Conservation (phyloP, 2,329 filamentous ascomycete species). For the Pseudogymnoascus sp. region DNA sequence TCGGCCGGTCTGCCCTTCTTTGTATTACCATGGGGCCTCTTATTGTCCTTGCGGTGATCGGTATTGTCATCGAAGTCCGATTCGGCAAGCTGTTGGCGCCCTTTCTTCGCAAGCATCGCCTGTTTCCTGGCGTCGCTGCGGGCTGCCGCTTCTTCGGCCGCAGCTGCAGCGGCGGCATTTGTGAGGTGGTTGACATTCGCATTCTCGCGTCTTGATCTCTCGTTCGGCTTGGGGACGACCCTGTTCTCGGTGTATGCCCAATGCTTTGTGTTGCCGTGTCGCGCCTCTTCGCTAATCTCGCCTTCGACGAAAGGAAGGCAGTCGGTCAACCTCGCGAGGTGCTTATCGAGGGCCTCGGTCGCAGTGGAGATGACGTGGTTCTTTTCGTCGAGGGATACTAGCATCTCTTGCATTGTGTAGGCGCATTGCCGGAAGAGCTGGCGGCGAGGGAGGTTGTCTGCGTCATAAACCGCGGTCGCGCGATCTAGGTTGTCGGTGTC, state of each 20-base stretch:
- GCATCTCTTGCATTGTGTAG: conserved; percentile 70
- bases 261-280: conserved; percentile 82
- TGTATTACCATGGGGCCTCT: conserved; percentile 51
- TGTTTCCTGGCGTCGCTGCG: conserved; percentile 81
- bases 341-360: conserved; percentile 78
- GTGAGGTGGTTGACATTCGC: conserved; percentile 60
- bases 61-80: conserved; percentile 70
- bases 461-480: conserved; percentile 40
- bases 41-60: conserved; percentile 39
- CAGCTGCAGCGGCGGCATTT: conserved; percentile 62
- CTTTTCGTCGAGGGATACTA: conserved; percentile 91
- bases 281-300: conserved; percentile 91
- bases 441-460: conserved; percentile 55
- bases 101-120: conserved; percentile 66
- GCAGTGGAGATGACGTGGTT: conserved; percentile 93
- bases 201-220: conserved; percentile 70
- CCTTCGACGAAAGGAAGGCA: conserved; percentile 78
- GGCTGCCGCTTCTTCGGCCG: conserved; percentile 75
- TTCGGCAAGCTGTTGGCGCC: conserved; percentile 47
- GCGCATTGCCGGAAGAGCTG: conserved; percentile 72
- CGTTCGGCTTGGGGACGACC: conserved; percentile 52
- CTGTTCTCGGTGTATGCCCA: conserved; percentile 94
- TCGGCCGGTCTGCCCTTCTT: conserved; percentile 58
- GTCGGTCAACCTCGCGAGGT: conserved; percentile 75
- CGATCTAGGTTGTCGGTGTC: conserved; percentile 36